A percentile compares a stretch with the other conserved stretches of the same genome.
phyloP scores from a whole-genome alignment of 768 basidiomycete genomes.

The Lactarius trivialis region DNA sequence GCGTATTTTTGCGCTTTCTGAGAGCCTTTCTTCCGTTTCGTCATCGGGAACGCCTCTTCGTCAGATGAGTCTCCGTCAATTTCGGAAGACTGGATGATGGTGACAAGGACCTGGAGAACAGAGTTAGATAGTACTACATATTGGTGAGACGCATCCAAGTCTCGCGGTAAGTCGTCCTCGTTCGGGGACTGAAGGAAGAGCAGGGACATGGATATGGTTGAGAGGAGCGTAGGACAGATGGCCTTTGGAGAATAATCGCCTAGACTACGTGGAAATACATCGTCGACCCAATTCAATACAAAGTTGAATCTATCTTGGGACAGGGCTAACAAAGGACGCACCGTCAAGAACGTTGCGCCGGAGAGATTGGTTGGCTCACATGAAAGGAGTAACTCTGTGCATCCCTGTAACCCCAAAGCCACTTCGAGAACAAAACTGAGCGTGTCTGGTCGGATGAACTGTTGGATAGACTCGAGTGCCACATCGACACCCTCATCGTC shows the following conservation, averaged over 20 bases:
- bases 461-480: slow-evolving; percentile 4
- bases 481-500: slow-evolving; percentile 2
- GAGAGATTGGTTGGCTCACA: slow-evolving; percentile 3
- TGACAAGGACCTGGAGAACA: background rate
- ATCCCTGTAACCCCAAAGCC: slow-evolving; percentile 6
- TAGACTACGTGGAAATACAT: slow-evolving; percentile 5
- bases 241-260: slow-evolving; percentile 1
- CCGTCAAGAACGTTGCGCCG: background rate
- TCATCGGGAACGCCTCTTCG: background rate
- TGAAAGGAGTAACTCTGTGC: slow-evolving; percentile 15
- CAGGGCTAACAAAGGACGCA: slow-evolving; percentile 2
- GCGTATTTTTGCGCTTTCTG: slow-evolving; percentile 30
- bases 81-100: background rate
- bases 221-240: slow-evolving; percentile 3
- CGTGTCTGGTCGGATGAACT: slow-evolving; percentile 6
- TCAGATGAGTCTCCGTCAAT: background rate
- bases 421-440: slow-evolving; percentile 9
- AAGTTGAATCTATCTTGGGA: slow-evolving; percentile 6
- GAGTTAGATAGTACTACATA: slow-evolving; percentile 4
- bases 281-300: slow-evolving; percentile 11
- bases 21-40: slow-evolving; percentile 21
- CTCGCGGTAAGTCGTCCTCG: background rate
- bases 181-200: slow-evolving; percentile 5
- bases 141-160: slow-evolving; percentile 7
- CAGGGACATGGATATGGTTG: slow-evolving; percentile 11